phyloP scores from a whole-genome alignment of 495 filamentous ascomycete species.

The Tuber magnatum region DNA sequence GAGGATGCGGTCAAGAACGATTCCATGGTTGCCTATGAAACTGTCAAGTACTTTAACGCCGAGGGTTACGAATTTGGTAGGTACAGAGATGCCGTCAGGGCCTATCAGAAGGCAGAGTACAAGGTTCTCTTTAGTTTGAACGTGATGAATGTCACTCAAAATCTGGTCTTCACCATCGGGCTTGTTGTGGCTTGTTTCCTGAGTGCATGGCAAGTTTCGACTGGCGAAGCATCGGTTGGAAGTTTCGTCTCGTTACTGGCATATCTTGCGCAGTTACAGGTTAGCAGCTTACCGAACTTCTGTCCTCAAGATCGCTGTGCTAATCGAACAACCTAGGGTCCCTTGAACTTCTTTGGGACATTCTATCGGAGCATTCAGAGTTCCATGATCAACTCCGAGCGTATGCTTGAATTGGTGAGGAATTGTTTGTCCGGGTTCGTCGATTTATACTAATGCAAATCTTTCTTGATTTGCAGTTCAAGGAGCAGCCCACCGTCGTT shows the following conservation, averaged over 20 bases:
- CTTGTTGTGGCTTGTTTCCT: conserved; percentile 77
- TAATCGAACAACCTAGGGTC: conserved; percentile 52
- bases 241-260: conserved; percentile 73
- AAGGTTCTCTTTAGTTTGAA: conserved; percentile 80
- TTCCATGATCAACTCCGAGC: conserved; percentile 92
- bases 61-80: conserved; percentile 87
- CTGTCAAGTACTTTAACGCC: conserved; percentile 98
- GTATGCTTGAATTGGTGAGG: conserved; percentile 68
- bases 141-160: conserved; percentile 89
- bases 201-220: conserved; percentile 79
- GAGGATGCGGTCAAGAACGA: conserved; percentile 98
- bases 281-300: not conserved
- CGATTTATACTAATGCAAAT: not conserved
- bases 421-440: not conserved
- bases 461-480: conserved; percentile 51
- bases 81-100: conserved; percentile 68
- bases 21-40: conserved; percentile 95
- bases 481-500: conserved; percentile 77
- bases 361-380: conserved; percentile 96
- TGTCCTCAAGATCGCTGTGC: not conserved
- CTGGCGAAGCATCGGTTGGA: conserved; percentile 61
- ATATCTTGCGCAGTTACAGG: conserved; percentile 75
- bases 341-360: conserved; percentile 94
- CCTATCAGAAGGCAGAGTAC: conserved; percentile 81
- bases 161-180: conserved; percentile 86